Percentiles rank a stretch among this genome's conserved stretches.
phyloP scores from a whole-genome alignment of 192 early-diverging fungal species.

The Umbelopsis isabellina region DNA sequence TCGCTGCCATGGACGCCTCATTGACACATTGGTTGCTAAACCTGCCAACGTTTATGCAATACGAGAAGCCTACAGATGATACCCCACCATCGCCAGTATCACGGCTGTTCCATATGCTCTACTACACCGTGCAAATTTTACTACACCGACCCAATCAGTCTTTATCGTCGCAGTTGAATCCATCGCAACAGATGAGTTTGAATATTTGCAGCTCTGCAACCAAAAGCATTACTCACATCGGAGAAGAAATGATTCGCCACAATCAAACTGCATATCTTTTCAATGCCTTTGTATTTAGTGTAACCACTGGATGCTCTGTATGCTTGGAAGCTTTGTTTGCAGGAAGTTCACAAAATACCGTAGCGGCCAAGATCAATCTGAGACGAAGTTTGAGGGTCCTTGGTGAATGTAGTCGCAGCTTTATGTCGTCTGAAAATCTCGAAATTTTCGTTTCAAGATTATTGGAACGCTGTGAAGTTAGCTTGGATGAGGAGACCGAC shows the following conservation, averaged over 20 bases:
- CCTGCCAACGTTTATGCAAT: conserved; percentile 37
- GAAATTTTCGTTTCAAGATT: conserved; percentile 15
- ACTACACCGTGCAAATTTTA: conserved; percentile 41
- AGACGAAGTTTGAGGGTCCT: conserved; percentile 17
- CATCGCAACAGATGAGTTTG: conserved; percentile 28
- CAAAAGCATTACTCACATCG: conserved; percentile 40
- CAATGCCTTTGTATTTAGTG: conserved; percentile 22
- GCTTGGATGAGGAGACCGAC: conserved; percentile 17
- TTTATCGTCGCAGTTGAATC: conserved; percentile 12
- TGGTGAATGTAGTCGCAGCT: conserved; percentile 23
- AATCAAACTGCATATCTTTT: conserved; percentile 19
- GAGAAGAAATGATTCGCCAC: conserved; percentile 37
- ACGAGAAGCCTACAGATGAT: conserved; percentile 28
- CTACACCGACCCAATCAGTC: conserved; percentile 21
- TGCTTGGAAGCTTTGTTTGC: conserved; percentile 11
- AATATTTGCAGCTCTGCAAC: conserved; percentile 32
- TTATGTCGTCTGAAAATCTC: conserved; percentile 21
- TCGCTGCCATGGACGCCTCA: conserved; percentile 22
- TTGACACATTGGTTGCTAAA: conserved; percentile 37
- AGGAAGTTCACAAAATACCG: conserved; percentile 15
- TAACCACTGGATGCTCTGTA: conserved; percentile 21
- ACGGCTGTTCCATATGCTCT: conserved; percentile 34
- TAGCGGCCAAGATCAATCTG: conserved; percentile 20
- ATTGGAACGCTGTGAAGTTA: conserved; percentile 15
- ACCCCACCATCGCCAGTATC: conserved; percentile 23